Percentiles rank a stretch among this genome's conserved stretches.
phyloP scores from a whole-genome alignment of 345 rosid genomes.

The Firmiana major region DNA sequence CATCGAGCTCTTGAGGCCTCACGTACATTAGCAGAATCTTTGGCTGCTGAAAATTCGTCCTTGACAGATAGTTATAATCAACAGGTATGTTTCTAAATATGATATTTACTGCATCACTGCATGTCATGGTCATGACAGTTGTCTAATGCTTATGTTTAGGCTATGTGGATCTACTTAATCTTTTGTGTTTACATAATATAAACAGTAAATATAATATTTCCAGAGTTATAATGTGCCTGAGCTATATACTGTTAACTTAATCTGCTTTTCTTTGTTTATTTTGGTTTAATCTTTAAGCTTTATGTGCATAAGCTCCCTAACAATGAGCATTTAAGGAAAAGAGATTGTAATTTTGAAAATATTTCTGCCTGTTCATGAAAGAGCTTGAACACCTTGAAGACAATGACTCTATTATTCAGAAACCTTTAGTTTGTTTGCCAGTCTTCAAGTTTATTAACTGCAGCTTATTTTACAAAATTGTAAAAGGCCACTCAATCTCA shows the following conservation, averaged over 20 bases:
- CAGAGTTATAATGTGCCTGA: not conserved
- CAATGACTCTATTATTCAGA: not conserved
- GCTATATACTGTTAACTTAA: not conserved
- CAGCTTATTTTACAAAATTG: conserved; percentile 10
- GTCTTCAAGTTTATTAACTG: not conserved
- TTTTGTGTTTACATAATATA: not conserved
- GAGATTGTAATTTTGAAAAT: not conserved
- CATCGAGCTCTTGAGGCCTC: conserved; percentile 98
- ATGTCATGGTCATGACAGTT: not conserved
- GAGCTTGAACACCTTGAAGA: not conserved
- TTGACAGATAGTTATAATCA: conserved; percentile 87
- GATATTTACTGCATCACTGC: not conserved
- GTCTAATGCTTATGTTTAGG: not conserved
- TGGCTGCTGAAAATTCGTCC: conserved; percentile 94
- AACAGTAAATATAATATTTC: not conserved
- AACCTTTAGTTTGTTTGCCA: not conserved
- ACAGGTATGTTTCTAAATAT: conserved; percentile 52
- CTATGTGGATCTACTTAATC: not conserved
- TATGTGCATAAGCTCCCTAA: not conserved
- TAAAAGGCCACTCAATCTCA: not conserved
- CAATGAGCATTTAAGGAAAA: not conserved
- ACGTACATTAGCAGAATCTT: conserved; percentile 77
- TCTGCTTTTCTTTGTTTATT: not conserved
- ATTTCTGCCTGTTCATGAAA: not conserved
- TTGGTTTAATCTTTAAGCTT: not conserved